Evolutionary conservation across 495 filamentous ascomycete species (phyloP), one percentile per base, ranked within the genome.

Genomic region (Penicillium subrubescens): DNA sequence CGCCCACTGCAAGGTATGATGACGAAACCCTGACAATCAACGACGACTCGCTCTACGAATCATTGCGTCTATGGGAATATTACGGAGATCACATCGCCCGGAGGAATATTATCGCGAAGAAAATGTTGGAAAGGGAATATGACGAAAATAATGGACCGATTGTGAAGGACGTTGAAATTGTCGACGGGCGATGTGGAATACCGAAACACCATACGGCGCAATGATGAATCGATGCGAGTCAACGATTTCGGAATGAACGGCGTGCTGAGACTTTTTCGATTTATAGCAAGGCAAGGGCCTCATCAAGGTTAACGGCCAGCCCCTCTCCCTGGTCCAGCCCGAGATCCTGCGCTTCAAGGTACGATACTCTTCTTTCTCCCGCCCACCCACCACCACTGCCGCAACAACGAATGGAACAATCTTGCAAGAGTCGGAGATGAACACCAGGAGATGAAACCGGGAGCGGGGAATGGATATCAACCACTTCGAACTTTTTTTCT

Each of bases 301-400:
- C 73, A 86, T 99, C 83, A 96, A 94, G 87, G 95, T 98, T 78
- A 99, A 99, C 86, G 95, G 95, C 81, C 90, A 92, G 82, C 95
- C 95, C 69, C 87, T 99, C 75, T 86, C 86, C 71, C 92, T 98
- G 72, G 91, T 96, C 71, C 89, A 97, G 84, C 92, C 95, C 68
- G 92, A 97, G 84, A 90, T 97, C 81, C 91, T 99, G 75, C 90
- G 95, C 78, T 97, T 96, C 87, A 99, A 98, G 88, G 88, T 90
- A 85, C 70, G 68, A 55, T 66, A 55, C 44, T 25, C 29, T 65
- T 23, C 64, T 25, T 65, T 23, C 64, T 25, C 25, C 23, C 59
- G 37, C 52, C 33, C 31, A 55, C 31, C 56, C 56, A 17, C 60
- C 61, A 21, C 25, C 6, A 54, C 59, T 57, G 12, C 56, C 59